A percentile compares a stretch with the other conserved stretches of the same genome.
These are phyloP conservation scores for Pythium brassicae DNA, from an alignment of 352 stramenopile genomes.

Conservation along the genomic window DNA sequence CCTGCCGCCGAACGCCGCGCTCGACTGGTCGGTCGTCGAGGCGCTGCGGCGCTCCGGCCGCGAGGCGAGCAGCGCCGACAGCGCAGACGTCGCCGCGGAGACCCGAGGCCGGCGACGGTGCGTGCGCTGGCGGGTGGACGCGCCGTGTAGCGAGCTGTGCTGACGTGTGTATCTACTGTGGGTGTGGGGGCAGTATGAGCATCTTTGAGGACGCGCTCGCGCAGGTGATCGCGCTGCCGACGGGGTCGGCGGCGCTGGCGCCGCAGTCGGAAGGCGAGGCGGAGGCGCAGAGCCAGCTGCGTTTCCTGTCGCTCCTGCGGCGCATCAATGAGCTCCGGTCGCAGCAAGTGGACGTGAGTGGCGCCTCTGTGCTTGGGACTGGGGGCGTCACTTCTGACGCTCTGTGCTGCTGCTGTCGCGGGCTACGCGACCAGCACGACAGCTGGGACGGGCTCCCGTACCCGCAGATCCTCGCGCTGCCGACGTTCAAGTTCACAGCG, in stretches of 20 bases:
- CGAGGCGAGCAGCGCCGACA: background rate
- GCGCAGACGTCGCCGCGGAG: background rate
- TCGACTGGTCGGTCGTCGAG: conserved; percentile 64
- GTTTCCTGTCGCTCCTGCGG: conserved; percentile 70
- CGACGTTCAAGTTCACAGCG: conserved; percentile 71
- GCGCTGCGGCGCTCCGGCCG: conserved; percentile 33
- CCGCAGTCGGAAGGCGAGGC: conserved; percentile 13
- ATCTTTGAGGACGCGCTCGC: conserved; percentile 16
- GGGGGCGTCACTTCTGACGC: background rate
- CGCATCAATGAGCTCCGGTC: conserved; percentile 84
- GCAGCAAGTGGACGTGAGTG: conserved; percentile 61
- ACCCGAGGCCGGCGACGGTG: conserved; percentile 6
- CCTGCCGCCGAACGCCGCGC: conserved; percentile 27
- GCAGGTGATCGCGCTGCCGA: conserved; percentile 21
- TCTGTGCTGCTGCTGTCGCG: background rate
- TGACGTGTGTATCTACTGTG: background rate
- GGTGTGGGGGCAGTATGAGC: background rate
- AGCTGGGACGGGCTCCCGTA: conserved; percentile 76
- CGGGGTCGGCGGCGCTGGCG: conserved; percentile 16
- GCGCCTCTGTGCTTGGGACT: too few species aligned
- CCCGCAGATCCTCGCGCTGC: conserved; percentile 74
- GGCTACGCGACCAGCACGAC: conserved; percentile 29
- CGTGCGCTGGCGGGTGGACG: background rate
- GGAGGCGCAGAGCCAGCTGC: conserved; percentile 52
- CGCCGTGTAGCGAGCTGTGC: background rate